Conservation (phyloP, 108 stramenopile genomes). For the Epipyxis sp. region DNA sequence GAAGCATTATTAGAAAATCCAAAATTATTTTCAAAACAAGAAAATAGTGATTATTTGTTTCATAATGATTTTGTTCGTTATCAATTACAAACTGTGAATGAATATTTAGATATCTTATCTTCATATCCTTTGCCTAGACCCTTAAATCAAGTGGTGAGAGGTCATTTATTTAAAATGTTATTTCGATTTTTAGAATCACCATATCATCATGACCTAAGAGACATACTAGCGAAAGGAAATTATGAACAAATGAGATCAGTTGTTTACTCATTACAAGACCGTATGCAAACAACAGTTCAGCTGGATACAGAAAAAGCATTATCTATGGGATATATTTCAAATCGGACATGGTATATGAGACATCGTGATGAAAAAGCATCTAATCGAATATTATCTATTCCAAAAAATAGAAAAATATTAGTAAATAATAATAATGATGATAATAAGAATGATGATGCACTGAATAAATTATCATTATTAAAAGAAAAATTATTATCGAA, state of each 20-base stretch:
- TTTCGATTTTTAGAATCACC: neutral
- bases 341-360: neutral
- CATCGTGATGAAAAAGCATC: neutral
- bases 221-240: neutral
- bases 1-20: slow-evolving; percentile 28
- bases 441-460: too few species aligned
- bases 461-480: too few species aligned
- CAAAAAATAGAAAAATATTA: neutral
- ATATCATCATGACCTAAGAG: neutral
- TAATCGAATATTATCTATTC: neutral
- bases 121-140: neutral
- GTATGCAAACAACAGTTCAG: neutral
- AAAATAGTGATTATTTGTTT: slow-evolving; percentile 17
- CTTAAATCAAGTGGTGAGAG: neutral
- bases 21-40: neutral
- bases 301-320: neutral
- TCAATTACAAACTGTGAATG: neutral
- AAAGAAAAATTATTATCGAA: too few species aligned
- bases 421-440: too few species aligned
- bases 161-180: slow-evolving; percentile 29
- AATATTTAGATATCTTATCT: slow-evolving; percentile 5
- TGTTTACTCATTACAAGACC: neutral
- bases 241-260: neutral
- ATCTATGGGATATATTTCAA: neutral
- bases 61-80: neutral